Percentiles rank a stretch among this genome's conserved stretches.
phyloP scores from a whole-genome alignment of 345 rosid species.

The Erodium maritimum region DNA sequence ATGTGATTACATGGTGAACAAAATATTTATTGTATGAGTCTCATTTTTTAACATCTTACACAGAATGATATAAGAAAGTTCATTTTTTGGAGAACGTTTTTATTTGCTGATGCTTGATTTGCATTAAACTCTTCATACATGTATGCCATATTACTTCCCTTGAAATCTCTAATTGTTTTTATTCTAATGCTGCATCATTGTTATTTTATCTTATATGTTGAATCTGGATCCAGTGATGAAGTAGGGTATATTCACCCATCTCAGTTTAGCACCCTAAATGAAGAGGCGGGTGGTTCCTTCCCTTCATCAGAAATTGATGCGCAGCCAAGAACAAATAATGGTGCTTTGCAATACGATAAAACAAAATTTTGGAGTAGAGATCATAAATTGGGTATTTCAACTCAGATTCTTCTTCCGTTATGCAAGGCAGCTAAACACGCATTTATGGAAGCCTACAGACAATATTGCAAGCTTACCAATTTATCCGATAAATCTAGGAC shows the following conservation, averaged over 20 bases:
- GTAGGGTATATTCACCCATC: slow-evolving; percentile 81
- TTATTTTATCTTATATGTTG: background rate
- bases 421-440: slow-evolving; percentile 46
- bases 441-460: slow-evolving; percentile 31
- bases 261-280: slow-evolving; percentile 44
- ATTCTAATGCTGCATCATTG: background rate
- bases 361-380: slow-evolving; percentile 52
- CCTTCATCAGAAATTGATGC: background rate
- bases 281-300: slow-evolving; percentile 17
- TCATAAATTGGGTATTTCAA: slow-evolving; percentile 76
- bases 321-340: slow-evolving; percentile 3
- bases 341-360: slow-evolving; percentile 2
- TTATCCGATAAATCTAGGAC: slow-evolving; percentile 7
- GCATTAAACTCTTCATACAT: too few species aligned
- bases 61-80: too few species aligned
- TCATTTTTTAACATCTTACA: too few species aligned
- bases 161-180: background rate
- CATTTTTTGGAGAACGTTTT: too few species aligned
- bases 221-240: slow-evolving; percentile 45
- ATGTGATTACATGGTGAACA: too few species aligned
- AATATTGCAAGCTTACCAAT: slow-evolving; percentile 21
- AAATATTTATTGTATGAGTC: too few species aligned
- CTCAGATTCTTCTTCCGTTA: slow-evolving; percentile 39
- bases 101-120: too few species aligned
- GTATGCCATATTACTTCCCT: background rate